Evolutionary conservation across 108 stramenopile genomes (phyloP).

Genomic region (Conticribra guillardii): DNA sequence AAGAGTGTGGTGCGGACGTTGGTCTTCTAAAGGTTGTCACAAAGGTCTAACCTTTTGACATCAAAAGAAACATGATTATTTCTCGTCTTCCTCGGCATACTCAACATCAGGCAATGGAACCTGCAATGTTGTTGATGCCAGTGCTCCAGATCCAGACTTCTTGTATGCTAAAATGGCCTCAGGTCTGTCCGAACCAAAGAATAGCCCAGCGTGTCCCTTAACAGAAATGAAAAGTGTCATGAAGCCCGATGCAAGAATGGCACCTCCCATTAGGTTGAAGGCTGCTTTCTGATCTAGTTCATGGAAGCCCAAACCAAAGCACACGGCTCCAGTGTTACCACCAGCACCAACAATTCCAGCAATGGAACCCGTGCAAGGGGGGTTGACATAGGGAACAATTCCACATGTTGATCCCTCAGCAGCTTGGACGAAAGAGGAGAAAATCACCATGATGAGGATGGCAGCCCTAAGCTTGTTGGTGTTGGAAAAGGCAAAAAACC

Average conservation of each 20-base stretch:
- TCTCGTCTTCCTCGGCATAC: constrained; percentile 30
- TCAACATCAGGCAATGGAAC: constrained; percentile 50
- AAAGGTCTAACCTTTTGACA: too few relatives aligned
- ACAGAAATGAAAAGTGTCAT: constrained; percentile 53
- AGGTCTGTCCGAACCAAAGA: constrained; percentile 34
- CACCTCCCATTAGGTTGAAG: constrained; percentile 58
- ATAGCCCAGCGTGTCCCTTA: constrained; percentile 56
- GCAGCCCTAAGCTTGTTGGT: constrained; percentile 53
- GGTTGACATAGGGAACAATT: constrained; percentile 84
- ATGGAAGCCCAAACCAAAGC: constrained; percentile 69
- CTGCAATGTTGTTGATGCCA: constrained; percentile 18
- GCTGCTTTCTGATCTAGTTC: constrained; percentile 43
- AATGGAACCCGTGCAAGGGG: constrained; percentile 70
- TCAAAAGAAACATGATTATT: neutral
- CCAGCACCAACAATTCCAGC: constrained; percentile 85
- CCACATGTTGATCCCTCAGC: constrained; percentile 78
- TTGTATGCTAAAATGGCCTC: constrained; percentile 37
- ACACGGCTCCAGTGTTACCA: constrained; percentile 71
- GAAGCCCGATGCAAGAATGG: constrained; percentile 50
- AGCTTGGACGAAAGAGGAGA: constrained; percentile 79
- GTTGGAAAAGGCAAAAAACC: constrained; percentile 61
- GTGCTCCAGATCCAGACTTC: constrained; percentile 9
- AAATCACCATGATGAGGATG: constrained; percentile 70
- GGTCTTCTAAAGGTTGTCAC: too few relatives aligned
- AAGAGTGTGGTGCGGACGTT: too few relatives aligned